Percentiles rank a stretch among this genome's conserved stretches.
These are phyloP conservation scores for Lasiodiplodia hormozganensis DNA, from an alignment of 2,329 filamentous ascomycete species.

Conservation along the genomic window DNA sequence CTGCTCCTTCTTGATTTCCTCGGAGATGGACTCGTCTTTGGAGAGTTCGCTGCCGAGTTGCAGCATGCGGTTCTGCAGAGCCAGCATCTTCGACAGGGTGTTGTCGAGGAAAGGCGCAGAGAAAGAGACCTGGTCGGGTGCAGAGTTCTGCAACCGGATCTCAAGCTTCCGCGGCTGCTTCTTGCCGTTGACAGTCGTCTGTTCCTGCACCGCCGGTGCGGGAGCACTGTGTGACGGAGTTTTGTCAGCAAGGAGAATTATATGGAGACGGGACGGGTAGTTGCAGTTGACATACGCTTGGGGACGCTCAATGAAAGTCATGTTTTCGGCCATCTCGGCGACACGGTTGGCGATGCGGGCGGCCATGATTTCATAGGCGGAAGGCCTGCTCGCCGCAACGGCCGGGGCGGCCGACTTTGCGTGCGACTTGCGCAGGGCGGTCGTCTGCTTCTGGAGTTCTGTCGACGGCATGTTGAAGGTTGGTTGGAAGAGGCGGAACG, in stretches of 20 bases:
- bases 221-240: not conserved
- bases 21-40: conserved; percentile 43
- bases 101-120: conserved; percentile 62
- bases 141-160: conserved; percentile 53
- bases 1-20: conserved; percentile 57
- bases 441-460: conserved; percentile 40
- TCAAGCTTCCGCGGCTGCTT: conserved; percentile 58
- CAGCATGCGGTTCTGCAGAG: conserved; percentile 58
- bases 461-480: conserved; percentile 40
- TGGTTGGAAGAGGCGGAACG: conserved; percentile 12
- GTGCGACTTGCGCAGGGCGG: conserved; percentile 31
- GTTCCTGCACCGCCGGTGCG: conserved; percentile 35
- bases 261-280: not conserved
- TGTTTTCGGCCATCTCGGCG: conserved; percentile 61
- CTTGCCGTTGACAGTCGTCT: conserved; percentile 40
- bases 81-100: conserved; percentile 57
- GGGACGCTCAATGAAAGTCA: conserved; percentile 56
- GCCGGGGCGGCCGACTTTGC: conserved; percentile 25
- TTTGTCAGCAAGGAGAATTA: not conserved
- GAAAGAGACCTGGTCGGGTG: conserved; percentile 52
- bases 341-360: conserved; percentile 58
- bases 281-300: not conserved
- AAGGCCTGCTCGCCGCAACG: conserved; percentile 35
- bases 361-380: conserved; percentile 60
- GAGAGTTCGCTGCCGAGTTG: conserved; percentile 55